A percentile compares a stretch with the other conserved stretches of the same genome.
phyloP scores from a whole-genome alignment of 768 basidiomycete species.

The Mycena belliarum region DNA sequence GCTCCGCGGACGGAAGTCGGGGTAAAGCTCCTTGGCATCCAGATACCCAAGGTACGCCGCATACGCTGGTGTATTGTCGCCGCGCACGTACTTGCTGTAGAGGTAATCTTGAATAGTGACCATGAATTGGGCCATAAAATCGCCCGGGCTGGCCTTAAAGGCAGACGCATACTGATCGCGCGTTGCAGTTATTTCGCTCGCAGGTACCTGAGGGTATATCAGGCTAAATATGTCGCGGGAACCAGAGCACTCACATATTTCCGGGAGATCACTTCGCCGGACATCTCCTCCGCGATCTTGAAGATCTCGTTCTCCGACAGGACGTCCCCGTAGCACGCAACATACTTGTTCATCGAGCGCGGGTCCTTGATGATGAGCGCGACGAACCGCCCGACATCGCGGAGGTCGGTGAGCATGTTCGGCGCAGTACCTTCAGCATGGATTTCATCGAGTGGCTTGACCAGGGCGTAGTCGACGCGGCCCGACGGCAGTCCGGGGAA shows the following conservation, averaged over 20 bases:
- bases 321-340: constrained; percentile 30
- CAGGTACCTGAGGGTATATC: not conserved
- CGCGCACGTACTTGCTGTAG: constrained; percentile 28
- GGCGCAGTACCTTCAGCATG: constrained; percentile 24
- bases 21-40: constrained; percentile 32
- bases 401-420: constrained; percentile 24
- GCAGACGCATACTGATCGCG: too few relatives aligned
- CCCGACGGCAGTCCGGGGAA: too few relatives aligned
- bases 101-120: constrained; percentile 25
- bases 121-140: not conserved
- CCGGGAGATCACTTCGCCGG: constrained; percentile 25
- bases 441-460: constrained; percentile 8
- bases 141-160: too few relatives aligned
- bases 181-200: too few relatives aligned
- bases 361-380: constrained; percentile 33
- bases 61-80: constrained; percentile 31
- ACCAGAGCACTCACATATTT: constrained; percentile 3
- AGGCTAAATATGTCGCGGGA: too few relatives aligned
- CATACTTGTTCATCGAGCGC: constrained; percentile 32
- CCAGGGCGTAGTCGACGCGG: constrained; percentile 11
- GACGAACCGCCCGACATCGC: constrained; percentile 30
- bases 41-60: constrained; percentile 28
- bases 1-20: constrained; percentile 20
- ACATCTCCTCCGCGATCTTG: constrained; percentile 19
- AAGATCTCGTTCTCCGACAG: constrained; percentile 23